Evolutionary conservation across 2,329 filamentous ascomycete genomes (phyloP), one percentile per base, ranked within the genome.

Genomic region (Aspergillus amoenus): DNA sequence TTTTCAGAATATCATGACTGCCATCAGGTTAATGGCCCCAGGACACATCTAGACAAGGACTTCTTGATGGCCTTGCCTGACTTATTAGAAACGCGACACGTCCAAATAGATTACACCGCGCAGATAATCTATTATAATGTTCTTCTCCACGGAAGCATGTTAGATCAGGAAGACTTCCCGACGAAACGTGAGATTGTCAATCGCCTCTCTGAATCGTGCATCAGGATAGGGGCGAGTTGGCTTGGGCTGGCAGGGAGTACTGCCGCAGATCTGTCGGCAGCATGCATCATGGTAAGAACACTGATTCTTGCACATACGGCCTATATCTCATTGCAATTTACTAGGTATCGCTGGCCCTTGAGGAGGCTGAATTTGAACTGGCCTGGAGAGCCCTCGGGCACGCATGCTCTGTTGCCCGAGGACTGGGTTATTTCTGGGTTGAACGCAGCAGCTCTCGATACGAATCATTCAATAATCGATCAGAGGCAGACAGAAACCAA

Each of bases 401-500:
- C 7, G 30, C 45, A 17, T 39, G 30, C 13, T 9, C 15, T 6
- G 21, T 48, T 21, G 27, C 45, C 2, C 32, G 11, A 48, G 6
- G 30, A 17, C 30, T 48, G 4, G 30, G 45, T 4, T 48, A 48
- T 21, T 48, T 39, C 11, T n/a, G 15, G 5, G 11, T 48, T 7
- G 45, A n/a, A n/a, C n/a, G n/a, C n/a, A n/a, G n/a, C n/a, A n/a
- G n/a, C n/a, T n/a, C n/a, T n/a, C n/a, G n/a, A n/a, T n/a, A n/a
- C 13, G 3, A n/a, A 32, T 5, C 9, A 3, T 30, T 30, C 8
- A 3, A 30, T 11, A 1, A 0, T 3, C 15, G 5, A 32, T 0
- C 11, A 4, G 54, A 57, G 32, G 37, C 58, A 3, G 58, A 62
- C 1, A 52, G 51, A 11, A 65, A 65, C 48, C 58, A 60, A 13